A percentile compares a stretch with the other conserved stretches of the same genome.
phyloP scores from a whole-genome alignment of 768 basidiomycete species.

The Boletus subcaerulescens region DNA sequence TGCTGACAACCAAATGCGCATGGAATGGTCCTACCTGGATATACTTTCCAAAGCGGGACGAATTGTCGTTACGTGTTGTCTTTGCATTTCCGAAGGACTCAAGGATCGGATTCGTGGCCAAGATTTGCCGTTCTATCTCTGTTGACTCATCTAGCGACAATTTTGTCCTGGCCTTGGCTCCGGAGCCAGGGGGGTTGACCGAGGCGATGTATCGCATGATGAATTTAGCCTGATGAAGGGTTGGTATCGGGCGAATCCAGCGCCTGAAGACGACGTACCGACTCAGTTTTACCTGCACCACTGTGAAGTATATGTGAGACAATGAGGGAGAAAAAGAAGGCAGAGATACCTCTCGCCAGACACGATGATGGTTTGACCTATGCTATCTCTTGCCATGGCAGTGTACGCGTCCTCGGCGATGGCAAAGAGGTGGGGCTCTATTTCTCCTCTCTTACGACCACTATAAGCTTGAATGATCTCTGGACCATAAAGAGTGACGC shows the following conservation, averaged over 20 bases:
- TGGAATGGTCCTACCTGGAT: conserved; percentile 64
- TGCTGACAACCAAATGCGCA: background rate
- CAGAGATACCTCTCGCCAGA: conserved; percentile 86
- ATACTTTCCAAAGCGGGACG: conserved; percentile 98
- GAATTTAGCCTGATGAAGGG: conserved; percentile 74
- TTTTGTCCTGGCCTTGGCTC: conserved; percentile 63
- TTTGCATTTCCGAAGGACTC: conserved; percentile 99
- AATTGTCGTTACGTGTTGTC: conserved; percentile 98
- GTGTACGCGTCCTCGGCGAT: conserved; percentile 99
- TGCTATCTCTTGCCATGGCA: conserved; percentile 89
- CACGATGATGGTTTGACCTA: conserved; percentile 98
- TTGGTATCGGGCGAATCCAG: conserved; percentile 1
- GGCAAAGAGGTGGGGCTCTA: conserved; percentile 97
- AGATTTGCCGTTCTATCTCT: conserved; percentile 95
- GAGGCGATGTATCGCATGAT: conserved; percentile 99
- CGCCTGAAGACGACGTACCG: conserved; percentile 46
- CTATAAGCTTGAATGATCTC: conserved; percentile 98
- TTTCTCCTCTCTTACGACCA: conserved; percentile 85
- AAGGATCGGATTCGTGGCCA: conserved; percentile 99
- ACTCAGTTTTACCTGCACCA: conserved; percentile 99
- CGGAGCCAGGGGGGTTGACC: conserved; percentile 78
- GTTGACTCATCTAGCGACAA: conserved; percentile 79
- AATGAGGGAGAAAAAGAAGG: background rate
- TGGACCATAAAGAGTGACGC: conserved; percentile 93
- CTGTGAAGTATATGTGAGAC: conserved; percentile 40